Base-by-base conservation (phyloP, 352 stramenopile genomes). In the Elongisporangium undulatum region DNA sequence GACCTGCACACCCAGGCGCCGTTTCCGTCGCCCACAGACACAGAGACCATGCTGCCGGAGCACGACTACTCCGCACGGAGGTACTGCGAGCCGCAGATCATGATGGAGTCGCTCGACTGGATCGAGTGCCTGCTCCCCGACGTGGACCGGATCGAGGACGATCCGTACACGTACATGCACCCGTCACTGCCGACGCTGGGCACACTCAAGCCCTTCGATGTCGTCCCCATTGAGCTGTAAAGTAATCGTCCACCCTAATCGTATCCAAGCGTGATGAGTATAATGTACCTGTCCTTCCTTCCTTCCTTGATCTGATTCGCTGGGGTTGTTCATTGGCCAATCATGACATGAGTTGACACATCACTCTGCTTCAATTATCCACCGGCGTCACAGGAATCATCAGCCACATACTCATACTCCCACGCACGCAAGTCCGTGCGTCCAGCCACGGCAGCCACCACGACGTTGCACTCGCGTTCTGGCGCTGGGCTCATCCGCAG, bases 71-170 rank as follows among this genome's bases (percentile, higher is more conserved):
- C 38, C 21, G 19, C 22, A 19, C 61, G 70, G 24, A 56, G 55
- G 39, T 68, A 56, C 53, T 49, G 56, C 56, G 55, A 59, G 68
- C 61, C 55, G 73, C 58, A 58, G 29, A 66, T 53, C 24, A 51
- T 53, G 22, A 55, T 53, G 6, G 75, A 82, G 58, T 62, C 75
- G 22, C 55, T 85, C 51, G 76, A 85, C 63, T 85, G 76, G 76
- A 82, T 85, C 53, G 76, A 83, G 62, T 82, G 73, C 49, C 49
- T 83, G 24, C 60, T 85, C 41, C 76, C 76, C 21, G 66, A 71
- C 7, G 55, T 61, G 12, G 66, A 69, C 22, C 66, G 62, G 34
- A 61, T 66, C 53, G 66, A 72, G 19, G 75, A 85, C 38, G 71
- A 78, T 17, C 53, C 57, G 19, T 80, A 79, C 66, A 64, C 67